phyloP scores from a whole-genome alignment of 202 grass and related monocot genomes.

The Zoysia matrella region DNA sequence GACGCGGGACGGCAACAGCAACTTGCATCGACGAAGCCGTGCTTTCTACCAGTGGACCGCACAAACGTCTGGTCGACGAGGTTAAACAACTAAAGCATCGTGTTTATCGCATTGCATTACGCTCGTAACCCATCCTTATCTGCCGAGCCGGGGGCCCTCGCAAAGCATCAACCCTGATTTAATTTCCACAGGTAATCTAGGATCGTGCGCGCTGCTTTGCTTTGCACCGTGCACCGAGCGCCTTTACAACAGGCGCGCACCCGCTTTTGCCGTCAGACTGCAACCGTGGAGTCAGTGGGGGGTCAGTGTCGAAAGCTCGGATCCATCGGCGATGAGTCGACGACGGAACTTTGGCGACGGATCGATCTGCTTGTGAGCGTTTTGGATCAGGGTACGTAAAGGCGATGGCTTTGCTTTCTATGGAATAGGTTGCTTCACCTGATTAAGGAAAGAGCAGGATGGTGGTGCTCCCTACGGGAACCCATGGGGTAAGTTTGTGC shows the following conservation, averaged over 20 bases:
- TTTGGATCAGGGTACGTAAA: conserved; percentile 6
- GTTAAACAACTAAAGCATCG: background rate
- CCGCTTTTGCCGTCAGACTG: conserved; percentile 50
- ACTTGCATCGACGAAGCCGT: background rate
- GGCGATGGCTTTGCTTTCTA: background rate
- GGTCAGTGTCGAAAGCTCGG: conserved; percentile 42
- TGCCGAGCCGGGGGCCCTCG: background rate
- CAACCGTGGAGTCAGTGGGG: conserved; percentile 42
- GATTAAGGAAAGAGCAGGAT: conserved; percentile 62
- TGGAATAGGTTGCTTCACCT: conserved; percentile 40
- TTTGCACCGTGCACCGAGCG: conserved; percentile 32
- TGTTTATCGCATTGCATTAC: conserved; percentile 10
- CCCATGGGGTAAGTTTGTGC: background rate
- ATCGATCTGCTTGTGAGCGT: conserved; percentile 1
- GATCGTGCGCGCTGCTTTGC: conserved; percentile 32
- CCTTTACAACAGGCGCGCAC: conserved; percentile 38
- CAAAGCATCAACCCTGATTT: background rate
- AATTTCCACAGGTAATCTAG: background rate
- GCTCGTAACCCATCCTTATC: conserved; percentile 46
- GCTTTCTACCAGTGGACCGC: conserved; percentile 44
- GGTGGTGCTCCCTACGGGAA: background rate
- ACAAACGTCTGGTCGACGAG: conserved; percentile 16
- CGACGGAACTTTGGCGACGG: background rate
- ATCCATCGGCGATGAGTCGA: background rate
- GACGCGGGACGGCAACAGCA: conserved; percentile 25